Conservation (phyloP, 306 rosid species). For the Notholithocarpus densiflorus region DNA sequence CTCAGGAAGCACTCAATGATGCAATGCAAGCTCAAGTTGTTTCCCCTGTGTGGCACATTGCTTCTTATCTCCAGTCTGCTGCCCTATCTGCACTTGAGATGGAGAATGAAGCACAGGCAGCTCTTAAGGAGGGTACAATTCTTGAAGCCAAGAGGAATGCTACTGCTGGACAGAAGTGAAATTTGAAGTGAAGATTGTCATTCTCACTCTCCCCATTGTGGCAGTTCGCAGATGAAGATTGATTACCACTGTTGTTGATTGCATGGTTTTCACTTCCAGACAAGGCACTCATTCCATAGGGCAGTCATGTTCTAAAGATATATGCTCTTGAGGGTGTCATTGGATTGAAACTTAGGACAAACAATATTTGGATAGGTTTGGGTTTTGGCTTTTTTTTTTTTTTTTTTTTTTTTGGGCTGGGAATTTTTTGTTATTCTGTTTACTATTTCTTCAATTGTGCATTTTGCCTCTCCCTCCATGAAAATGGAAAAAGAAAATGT, state of each 20-base stretch:
- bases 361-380: slow-evolving; percentile 7
- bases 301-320: not conserved
- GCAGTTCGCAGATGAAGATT: not conserved
- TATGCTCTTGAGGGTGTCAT: not conserved
- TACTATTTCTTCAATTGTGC: slow-evolving; percentile 19
- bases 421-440: slow-evolving; percentile 3
- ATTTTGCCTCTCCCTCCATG: slow-evolving; percentile 1
- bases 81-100: slow-evolving; percentile 52
- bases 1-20: slow-evolving; percentile 61
- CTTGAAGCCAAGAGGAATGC: slow-evolving; percentile 60
- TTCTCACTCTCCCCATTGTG: not conserved
- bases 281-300: not conserved
- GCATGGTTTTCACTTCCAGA: not conserved
- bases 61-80: slow-evolving; percentile 79
- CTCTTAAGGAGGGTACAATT: slow-evolving; percentile 62
- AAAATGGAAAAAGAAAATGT: not conserved
- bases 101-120: slow-evolving; percentile 66
- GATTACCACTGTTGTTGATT: not conserved
- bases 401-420: not conserved
- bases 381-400: not conserved
- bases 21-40: slow-evolving; percentile 73
- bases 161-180: slow-evolving; percentile 48
- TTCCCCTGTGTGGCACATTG: slow-evolving; percentile 75
- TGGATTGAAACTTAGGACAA: not conserved
- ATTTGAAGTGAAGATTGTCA: slow-evolving; percentile 22